Evolutionary conservation across 2,329 filamentous ascomycete species (phyloP), one percentile per base, ranked within the genome.

Genomic region (Alternaria gaisen): DNA sequence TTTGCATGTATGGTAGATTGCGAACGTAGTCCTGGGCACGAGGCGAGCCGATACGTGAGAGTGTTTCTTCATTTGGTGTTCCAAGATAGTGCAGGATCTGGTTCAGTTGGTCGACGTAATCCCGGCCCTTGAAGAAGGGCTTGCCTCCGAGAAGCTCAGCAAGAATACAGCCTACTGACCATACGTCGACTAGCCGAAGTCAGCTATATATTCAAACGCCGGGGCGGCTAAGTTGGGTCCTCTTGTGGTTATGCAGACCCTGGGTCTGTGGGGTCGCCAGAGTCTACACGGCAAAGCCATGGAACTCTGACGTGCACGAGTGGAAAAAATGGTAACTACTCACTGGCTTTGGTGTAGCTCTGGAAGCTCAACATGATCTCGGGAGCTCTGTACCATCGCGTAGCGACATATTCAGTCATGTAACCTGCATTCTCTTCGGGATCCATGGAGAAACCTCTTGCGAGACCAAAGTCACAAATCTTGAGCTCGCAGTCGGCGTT

Each of bases 311-410:
- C 46, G 32, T 53, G 38, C 30, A 50, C 18, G 20, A 12, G 38
- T 11, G 36, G 24, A 28, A 56, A 12, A 20, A 14, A n/a, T 47
- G 36, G 34, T 32, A 14, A 46, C 18, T 22, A 63, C 60, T 53
- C 51, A 63, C 95, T 99, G 71, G 95, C 95, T 93, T 99, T 99
- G 74, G 95, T 99, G 82, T 99, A 99, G 84, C 93, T 97, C 82
- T 98, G 94, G 88, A 99, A 99, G 84, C 93, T 97, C 80, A 99
- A 84, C 95, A 99, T 99, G 72, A 99, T 99, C 81, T 99, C 95
- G 5, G 95, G 95, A 4, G 95, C 95, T 82, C 95, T 91, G 81
- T 99, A 99, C 95, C 95, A 99, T 83, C 95, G 88, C 53, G 95
- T 99, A 52, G 95, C 95, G 57, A 99, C 95, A 76, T 99, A 99